These are phyloP conservation scores for Cladobotryum mycophilum DNA, from an alignment of 2,329 filamentous ascomycete genomes.

Conservation along the genomic window DNA sequence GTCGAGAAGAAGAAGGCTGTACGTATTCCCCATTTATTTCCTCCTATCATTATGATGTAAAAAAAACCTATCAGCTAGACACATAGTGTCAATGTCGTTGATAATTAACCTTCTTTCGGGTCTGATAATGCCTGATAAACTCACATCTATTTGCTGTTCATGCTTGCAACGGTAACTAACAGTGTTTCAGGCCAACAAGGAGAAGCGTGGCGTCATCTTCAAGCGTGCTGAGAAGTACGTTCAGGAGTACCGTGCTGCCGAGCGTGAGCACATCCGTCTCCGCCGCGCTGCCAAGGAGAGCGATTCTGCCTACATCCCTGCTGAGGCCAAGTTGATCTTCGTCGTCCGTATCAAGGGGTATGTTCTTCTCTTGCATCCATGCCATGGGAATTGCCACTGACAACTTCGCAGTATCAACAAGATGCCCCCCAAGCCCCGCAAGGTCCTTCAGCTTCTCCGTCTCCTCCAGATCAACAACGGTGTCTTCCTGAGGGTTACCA, in stretches of 20 bases:
- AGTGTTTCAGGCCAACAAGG: conserved; percentile 76
- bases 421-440: conserved; percentile 99
- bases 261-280: conserved; percentile 98
- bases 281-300: conserved; percentile 82
- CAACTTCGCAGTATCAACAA: conserved; percentile 84
- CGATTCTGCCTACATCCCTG: conserved; percentile 89
- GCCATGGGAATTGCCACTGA: conserved; percentile 1
- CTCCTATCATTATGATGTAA: conserved; percentile 69
- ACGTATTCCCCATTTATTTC: conserved; percentile 42
- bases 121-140: conserved; percentile 58
- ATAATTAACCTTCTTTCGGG: conserved; percentile 99
- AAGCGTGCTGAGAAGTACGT: conserved; percentile 99
- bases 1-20: conserved; percentile 87
- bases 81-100: conserved; percentile 85
- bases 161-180: conserved; percentile 30
- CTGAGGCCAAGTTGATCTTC: conserved; percentile 95
- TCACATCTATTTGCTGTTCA: conserved; percentile 14
- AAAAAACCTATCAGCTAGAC: conserved; percentile 89
- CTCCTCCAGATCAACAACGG: conserved; percentile 99
- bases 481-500: conserved; percentile 95
- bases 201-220: conserved; percentile 98
- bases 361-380: conserved; percentile 20
- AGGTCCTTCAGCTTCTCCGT: conserved; percentile 98
- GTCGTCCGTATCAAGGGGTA: conserved; percentile 98
- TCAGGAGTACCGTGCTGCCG: conserved; percentile 96